These are phyloP conservation scores for Zymoseptoria passerinii DNA, from an alignment of 2,329 filamentous ascomycete species.

Conservation along the genomic window DNA sequence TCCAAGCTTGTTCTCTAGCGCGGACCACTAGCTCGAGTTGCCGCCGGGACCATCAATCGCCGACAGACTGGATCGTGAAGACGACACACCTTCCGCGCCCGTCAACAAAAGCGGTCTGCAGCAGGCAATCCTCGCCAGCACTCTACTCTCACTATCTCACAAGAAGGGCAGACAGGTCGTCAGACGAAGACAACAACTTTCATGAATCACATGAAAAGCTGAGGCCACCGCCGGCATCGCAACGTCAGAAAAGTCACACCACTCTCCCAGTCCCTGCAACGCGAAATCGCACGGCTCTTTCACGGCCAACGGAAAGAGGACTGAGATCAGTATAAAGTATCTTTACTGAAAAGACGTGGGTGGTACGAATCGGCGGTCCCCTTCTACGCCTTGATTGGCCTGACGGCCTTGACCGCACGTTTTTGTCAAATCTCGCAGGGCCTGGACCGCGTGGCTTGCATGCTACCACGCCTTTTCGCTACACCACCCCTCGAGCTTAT, in stretches of 20 bases:
- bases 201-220: not conserved
- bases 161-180: not conserved
- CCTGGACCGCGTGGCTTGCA: not conserved
- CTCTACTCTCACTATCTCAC: not conserved
- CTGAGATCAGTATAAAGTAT: not conserved
- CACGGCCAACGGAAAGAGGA: not conserved
- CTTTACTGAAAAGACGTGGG: not conserved
- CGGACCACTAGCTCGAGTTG: not conserved
- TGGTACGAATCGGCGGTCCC: not conserved
- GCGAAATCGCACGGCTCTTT: not conserved
- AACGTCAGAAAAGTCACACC: not conserved
- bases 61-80: not conserved
- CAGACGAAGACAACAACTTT: not conserved
- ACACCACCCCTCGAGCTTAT: not conserved
- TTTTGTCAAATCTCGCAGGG: not conserved
- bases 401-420: not conserved
- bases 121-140: not conserved
- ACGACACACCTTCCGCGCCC: not conserved
- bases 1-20: not conserved
- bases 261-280: not conserved
- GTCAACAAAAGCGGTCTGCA: not conserved
- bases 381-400: not conserved
- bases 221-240: not conserved
- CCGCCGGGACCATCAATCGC: not conserved
- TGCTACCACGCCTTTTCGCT: not conserved